Evolutionary conservation across 306 rosid species (phyloP), one percentile per base, ranked within the genome.

Genomic region (Lathyrus oleraceus): DNA sequence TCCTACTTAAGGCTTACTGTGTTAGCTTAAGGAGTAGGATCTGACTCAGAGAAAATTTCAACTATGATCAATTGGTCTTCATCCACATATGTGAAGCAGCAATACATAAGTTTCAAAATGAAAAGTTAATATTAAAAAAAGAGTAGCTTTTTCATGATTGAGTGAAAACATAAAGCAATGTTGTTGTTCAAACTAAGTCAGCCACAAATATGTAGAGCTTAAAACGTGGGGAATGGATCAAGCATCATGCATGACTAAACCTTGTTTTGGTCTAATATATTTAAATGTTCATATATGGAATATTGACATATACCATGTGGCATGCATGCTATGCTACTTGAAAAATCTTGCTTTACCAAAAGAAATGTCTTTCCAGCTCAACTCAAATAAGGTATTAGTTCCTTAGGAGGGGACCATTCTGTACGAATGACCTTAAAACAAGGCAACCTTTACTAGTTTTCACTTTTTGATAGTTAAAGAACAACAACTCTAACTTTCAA

Each of bases 221-320:
- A 17, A 61, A 61, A 61, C 30, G 48, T 61, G 51, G 32, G 49
- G 17, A 39, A 63, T 61, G 45, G 19, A 5, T 61, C 11, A 43
- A 67, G 49, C 60, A 70, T 65, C 80, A 58, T 78, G 65, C 79
- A 62, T 76, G 78, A 59, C 64, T 76, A 61, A 71, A 67, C 61
- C 20, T 56, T 75, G 54, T 54, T 70, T 73, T 80, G 76, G 79
- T 67, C 62, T 71, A 45, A 14, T 45, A 43, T 39, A 52, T 21
- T 52, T 53, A 9, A 52, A 4, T 52, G 10, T 20, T 19, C 30
- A 19, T 19, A 53, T 71, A 52, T 47, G 51, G 53, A 73, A 65
- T 32, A 49, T 60, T 61, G 84, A 75, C 75, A 61, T 74, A 60
- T 81, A 59, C 75, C 85, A 82, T 64, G 87, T 85, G 86, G 58